Evolutionary conservation across 176 grass and related monocot genomes (phyloP), one percentile per base, ranked within the genome.

Genomic region (Otatea glauca): DNA sequence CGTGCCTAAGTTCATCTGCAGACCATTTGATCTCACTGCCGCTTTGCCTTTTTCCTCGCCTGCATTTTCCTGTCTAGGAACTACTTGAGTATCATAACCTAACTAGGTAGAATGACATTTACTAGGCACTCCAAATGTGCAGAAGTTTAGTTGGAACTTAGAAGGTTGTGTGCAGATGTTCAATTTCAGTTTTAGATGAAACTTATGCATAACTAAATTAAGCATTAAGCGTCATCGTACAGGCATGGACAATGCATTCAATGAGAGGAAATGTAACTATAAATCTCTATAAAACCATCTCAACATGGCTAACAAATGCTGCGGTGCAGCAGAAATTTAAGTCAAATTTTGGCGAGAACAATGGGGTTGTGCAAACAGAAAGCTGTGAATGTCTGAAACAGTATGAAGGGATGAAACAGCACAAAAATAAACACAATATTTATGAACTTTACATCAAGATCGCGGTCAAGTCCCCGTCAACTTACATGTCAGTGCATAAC

Each of bases 401-500:
- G 15, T 45, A 37, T 6, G 9, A 9, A 9, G 44, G 29, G 61
- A 1, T 38, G 6, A 38, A 4, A 32, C 44, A 0, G 11, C 44
- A 23, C 62, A 65, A 15, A 4, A 65, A 51, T 7, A 59, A 23
- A 49, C 9, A 38, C 8, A 37, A 15, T 45, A 42, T 54, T 7
- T 51, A 48, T 59, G 16, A 64, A 54, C 10, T 43, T 32, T 1
- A 13, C 39, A 34, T 83, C 10, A 78, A 78, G 43, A 80, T 61
- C 21, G 55, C n/a, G 35, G 2, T 23, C 21, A 71, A 81, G 44
- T 53, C 65, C 5, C 1, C 81, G 25, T 71, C 7, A 43, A 25
- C 2, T 89, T 80, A 81, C 72, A 77, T 65, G 72, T 77, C 4
- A 65, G 76, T 72, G 34, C 72, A 25, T 27, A 76, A 25, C 64